Base-by-base conservation (phyloP, 345 rosid species). In the Lepidium africanum region DNA sequence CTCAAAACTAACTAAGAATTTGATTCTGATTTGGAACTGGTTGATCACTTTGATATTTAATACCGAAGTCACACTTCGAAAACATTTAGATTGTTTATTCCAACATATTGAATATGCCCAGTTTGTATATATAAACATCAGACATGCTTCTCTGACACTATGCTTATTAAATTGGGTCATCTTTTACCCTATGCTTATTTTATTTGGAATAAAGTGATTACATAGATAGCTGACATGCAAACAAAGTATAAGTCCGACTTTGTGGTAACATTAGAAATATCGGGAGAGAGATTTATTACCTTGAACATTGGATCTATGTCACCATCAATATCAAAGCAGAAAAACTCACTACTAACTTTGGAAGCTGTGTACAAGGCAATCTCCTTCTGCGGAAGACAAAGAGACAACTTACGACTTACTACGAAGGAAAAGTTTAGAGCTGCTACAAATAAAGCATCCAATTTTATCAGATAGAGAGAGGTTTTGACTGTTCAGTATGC, bases 291-390 rank as follows among this genome's bases (percentile, higher is more conserved):
- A 30, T 33, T 40, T 59, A 63, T 78, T 71, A 93, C 97, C 98
- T 93, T 93, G 81, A 93, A 93, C 74, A 93, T 83, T 39, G 98
- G 89, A 83, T 90, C 87, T 57, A 93, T 78, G 76, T 93, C 98
- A 70, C 90, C 87, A 79, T 93, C 98, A 61, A 93, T 82, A 77
- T 93, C 92, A 80, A 90, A 93, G 92, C 91, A 90, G 71, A 80
- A 70, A 65, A 90, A 93, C 43, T 90, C 98, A 79, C 78, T 83
- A 75, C 74, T 84, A 72, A 78, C 63, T 76, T 88, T 93, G 45
- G 87, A 86, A 81, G 98, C 98, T 0, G 96, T 93, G 60, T 93
- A 93, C 67, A 93, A 81, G 69, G 94, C 98, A 75, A 93, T 77
- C 84, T 90, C 98, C 77, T 93, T 93, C 98, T 93, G 94, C 91